Conservation (phyloP, 257 asterid genomes). For the Nicotiana attenuata region DNA sequence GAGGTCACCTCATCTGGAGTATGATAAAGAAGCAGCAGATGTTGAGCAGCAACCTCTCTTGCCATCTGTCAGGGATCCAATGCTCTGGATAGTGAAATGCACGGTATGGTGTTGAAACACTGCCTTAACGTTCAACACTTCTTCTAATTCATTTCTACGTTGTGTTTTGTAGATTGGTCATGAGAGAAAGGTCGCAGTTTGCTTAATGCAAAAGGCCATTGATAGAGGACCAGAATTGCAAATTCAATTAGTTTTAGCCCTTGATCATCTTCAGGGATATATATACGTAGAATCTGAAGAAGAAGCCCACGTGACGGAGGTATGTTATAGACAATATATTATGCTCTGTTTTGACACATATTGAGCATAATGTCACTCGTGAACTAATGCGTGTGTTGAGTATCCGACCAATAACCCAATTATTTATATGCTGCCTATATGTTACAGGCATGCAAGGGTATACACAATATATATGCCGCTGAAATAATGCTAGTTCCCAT, state of each 20-base stretch:
- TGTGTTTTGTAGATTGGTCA: constrained; percentile 60
- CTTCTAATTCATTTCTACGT: background rate
- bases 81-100: constrained; percentile 97
- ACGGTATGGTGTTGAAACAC: constrained; percentile 52
- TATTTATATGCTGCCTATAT: constrained; percentile 6
- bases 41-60: constrained; percentile 93
- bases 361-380: too few relatives aligned
- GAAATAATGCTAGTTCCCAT: constrained; percentile 86
- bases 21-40: constrained; percentile 89
- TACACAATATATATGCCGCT: constrained; percentile 69
- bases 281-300: constrained; percentile 80
- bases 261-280: constrained; percentile 80
- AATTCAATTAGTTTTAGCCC: constrained; percentile 77
- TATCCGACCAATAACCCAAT: background rate
- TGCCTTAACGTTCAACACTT: background rate
- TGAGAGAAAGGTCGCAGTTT: constrained; percentile 89
- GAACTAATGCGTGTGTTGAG: background rate
- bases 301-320: constrained; percentile 96
- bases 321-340: constrained; percentile 21
- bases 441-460: constrained; percentile 76
- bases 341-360: background rate
- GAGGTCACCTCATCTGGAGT: constrained; percentile 54
- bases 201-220: constrained; percentile 88
- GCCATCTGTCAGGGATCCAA: constrained; percentile 95
- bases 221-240: constrained; percentile 83